Conservation (phyloP, 108 stramenopile species). For the Mediolabrus comicus region DNA sequence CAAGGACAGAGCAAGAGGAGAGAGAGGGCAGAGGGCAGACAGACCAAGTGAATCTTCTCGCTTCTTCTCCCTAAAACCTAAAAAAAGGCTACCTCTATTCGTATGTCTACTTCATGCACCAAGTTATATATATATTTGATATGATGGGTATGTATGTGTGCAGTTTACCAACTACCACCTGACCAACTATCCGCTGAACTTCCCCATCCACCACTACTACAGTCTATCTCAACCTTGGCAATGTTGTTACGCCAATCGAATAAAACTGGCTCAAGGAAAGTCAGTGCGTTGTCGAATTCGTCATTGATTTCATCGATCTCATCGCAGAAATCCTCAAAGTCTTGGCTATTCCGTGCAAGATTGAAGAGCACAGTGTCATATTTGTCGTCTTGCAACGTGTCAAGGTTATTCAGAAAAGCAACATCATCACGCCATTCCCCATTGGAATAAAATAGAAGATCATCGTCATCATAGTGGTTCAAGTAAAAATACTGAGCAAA, state of each 20-base stretch:
- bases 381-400: neutral
- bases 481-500: slow-evolving; percentile 22
- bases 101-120: too few relatives aligned
- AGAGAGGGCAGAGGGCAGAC: too few relatives aligned
- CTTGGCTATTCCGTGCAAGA: slow-evolving; percentile 22
- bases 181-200: neutral
- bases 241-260: slow-evolving; percentile 36
- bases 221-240: slow-evolving; percentile 25
- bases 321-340: slow-evolving; percentile 37
- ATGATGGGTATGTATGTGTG: too few relatives aligned
- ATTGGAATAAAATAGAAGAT: slow-evolving; percentile 14
- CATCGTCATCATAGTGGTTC: slow-evolving; percentile 23
- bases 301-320: slow-evolving; percentile 14
- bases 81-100: too few relatives aligned
- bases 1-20: too few relatives aligned
- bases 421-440: slow-evolving; percentile 4
- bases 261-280: slow-evolving; percentile 12
- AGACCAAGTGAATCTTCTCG: too few relatives aligned
- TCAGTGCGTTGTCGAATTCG: slow-evolving; percentile 3
- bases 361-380: slow-evolving; percentile 14
- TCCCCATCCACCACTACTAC: slow-evolving; percentile 4
- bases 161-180: neutral
- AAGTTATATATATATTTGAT: too few relatives aligned
- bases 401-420: slow-evolving; percentile 9
- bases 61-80: too few relatives aligned